Evolutionary conservation across 139 green algal species (phyloP).

Genomic region (Trebouxia sp.): DNA sequence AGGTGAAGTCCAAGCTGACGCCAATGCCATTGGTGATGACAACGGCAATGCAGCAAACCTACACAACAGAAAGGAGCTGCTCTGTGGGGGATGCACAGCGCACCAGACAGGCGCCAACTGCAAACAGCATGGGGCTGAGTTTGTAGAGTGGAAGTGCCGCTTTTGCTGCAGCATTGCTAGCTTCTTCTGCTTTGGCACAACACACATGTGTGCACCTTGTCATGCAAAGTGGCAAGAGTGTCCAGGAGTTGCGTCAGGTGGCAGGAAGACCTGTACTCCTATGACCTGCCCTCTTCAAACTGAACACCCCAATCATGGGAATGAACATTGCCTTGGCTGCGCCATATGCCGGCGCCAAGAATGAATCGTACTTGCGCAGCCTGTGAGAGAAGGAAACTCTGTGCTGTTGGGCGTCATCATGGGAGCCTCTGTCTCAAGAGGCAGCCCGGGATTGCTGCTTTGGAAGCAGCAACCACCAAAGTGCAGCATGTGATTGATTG

Average conservation of each 20-base stretch:
- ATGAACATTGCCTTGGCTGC: constrained; percentile 9
- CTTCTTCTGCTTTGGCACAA: constrained; percentile 28
- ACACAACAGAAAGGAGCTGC: constrained; percentile 14
- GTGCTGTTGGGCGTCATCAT: too few species aligned
- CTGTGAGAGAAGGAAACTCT: too few species aligned
- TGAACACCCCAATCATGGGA: background rate
- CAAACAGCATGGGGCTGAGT: constrained; percentile 3
- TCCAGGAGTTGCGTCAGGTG: background rate
- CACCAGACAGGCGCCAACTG: background rate
- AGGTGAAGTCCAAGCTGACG: background rate
- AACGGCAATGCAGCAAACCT: background rate
- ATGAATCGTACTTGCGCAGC: too few species aligned
- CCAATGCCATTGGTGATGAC: background rate
- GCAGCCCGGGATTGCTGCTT: too few species aligned
- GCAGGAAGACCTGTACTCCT: constrained; percentile 4
- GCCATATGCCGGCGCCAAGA: background rate
- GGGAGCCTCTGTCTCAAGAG: too few species aligned
- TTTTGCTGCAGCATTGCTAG: constrained; percentile 24
- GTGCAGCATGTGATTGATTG: too few species aligned
- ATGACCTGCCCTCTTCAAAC: background rate
- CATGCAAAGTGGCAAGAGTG: background rate
- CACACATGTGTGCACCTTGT: constrained; percentile 25
- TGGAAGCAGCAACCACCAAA: too few species aligned
- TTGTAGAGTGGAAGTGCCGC: constrained; percentile 27
- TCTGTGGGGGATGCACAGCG: constrained; percentile 17